Percentiles rank a stretch among this genome's conserved stretches.
phyloP scores from a whole-genome alignment of 176 grass and related monocot genomes.

The Melocanna baccifera region DNA sequence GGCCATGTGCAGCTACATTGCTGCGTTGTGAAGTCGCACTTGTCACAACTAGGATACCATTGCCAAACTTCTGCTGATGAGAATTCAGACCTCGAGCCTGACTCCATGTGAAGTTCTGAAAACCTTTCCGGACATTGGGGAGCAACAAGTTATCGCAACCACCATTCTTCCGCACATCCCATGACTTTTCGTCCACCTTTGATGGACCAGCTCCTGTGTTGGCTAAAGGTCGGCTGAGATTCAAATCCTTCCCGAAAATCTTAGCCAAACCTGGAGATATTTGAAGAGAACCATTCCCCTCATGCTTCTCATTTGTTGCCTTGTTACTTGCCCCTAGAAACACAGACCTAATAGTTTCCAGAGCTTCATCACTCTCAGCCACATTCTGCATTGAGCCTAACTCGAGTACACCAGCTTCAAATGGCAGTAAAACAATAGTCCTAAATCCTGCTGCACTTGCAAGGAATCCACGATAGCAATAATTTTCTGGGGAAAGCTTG shows the following conservation, averaged over 20 bases:
- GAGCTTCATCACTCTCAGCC: slow-evolving; percentile 45
- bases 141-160: slow-evolving; percentile 40
- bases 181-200: slow-evolving; percentile 41
- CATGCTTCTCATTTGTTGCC: slow-evolving; percentile 24
- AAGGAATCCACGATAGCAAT: slow-evolving; percentile 70
- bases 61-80: slow-evolving; percentile 51
- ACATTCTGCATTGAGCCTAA: slow-evolving; percentile 59
- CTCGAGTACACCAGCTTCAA: slow-evolving; percentile 77
- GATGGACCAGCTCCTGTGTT: slow-evolving; percentile 16
- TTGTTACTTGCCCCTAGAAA: slow-evolving; percentile 36
- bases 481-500: slow-evolving; percentile 49
- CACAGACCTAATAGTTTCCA: slow-evolving; percentile 59
- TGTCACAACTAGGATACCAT: slow-evolving; percentile 41
- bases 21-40: slow-evolving; percentile 21
- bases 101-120: slow-evolving; percentile 71
- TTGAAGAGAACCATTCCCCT: slow-evolving; percentile 30
- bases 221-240: slow-evolving; percentile 31
- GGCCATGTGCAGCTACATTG: slow-evolving; percentile 16
- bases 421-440: slow-evolving; percentile 70
- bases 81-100: slow-evolving; percentile 45
- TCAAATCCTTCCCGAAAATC: slow-evolving; percentile 81
- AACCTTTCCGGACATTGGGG: slow-evolving; percentile 51
- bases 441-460: slow-evolving; percentile 58
- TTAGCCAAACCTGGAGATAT: slow-evolving; percentile 30
- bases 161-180: slow-evolving; percentile 32